phyloP scores from a whole-genome alignment of 257 asterid species.

The Verbena officinalis region DNA sequence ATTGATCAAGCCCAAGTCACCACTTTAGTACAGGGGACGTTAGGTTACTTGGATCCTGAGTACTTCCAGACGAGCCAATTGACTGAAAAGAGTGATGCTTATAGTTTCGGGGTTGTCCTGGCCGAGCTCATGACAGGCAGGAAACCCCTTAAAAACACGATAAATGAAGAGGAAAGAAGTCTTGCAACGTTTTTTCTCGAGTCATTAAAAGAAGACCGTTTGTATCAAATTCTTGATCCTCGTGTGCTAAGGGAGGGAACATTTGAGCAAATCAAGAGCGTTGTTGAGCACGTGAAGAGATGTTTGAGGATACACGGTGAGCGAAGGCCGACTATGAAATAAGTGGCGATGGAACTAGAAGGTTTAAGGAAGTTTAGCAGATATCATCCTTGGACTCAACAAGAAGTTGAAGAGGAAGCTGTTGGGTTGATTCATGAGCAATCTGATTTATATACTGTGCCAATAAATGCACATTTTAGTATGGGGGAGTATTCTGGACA shows the following conservation, averaged over 20 bases:
- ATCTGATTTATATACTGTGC: neutral
- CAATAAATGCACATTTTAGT: neutral
- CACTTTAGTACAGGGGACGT: slow-evolving; percentile 62
- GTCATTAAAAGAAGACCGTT: slow-evolving; percentile 33
- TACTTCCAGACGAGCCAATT: slow-evolving; percentile 54
- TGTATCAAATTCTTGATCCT: slow-evolving; percentile 42
- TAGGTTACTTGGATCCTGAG: slow-evolving; percentile 66
- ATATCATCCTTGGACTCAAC: neutral
- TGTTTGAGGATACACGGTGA: slow-evolving; percentile 36
- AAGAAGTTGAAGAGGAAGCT: neutral
- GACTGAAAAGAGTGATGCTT: slow-evolving; percentile 63
- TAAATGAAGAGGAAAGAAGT: slow-evolving; percentile 32
- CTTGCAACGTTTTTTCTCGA: slow-evolving; percentile 28
- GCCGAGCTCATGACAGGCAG: slow-evolving; percentile 61
- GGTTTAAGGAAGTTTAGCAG: slow-evolving; percentile 37
- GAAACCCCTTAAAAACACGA: slow-evolving; percentile 36
- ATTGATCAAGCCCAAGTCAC: slow-evolving; percentile 53
- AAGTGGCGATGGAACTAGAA: slow-evolving; percentile 66
- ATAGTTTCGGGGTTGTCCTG: slow-evolving; percentile 63
- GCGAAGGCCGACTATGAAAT: slow-evolving; percentile 65
- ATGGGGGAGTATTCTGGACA: neutral
- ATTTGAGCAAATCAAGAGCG: slow-evolving; percentile 31
- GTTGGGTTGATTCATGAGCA: neutral
- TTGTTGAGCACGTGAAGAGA: slow-evolving; percentile 39
- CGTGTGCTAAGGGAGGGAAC: slow-evolving; percentile 41